Evolutionary conservation across 192 early-diverging fungal species (phyloP).

Genomic region (Phlyctochytrium planicorne): DNA sequence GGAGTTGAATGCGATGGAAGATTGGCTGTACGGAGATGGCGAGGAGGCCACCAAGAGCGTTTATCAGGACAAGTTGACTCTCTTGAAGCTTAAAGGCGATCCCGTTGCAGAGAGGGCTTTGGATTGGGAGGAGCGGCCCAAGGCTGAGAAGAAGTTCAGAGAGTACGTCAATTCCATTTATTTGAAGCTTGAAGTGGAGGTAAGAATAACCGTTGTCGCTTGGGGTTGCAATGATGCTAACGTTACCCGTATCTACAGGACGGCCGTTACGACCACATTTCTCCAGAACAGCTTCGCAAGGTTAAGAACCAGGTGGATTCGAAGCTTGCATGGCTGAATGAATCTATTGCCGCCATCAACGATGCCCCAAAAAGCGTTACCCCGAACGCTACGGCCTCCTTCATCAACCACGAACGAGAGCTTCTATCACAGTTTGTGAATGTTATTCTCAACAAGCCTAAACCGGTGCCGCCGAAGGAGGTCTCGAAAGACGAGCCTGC

Average conservation of each 20-base stretch:
- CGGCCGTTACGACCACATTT: conserved; percentile 86
- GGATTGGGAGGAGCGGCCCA: conserved; percentile 82
- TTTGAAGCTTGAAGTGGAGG: conserved; percentile 63
- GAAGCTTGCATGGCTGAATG: conserved; percentile 87
- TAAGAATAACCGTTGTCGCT: conserved; percentile 7
- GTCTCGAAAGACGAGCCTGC: conserved; percentile 32
- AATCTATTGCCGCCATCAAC: conserved; percentile 72
- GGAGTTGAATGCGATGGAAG: conserved; percentile 76
- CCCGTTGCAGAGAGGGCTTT: conserved; percentile 78
- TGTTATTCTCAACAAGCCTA: conserved; percentile 86
- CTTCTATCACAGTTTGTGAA: conserved; percentile 66
- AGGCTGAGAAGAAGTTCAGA: conserved; percentile 77
- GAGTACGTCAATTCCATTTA: conserved; percentile 74
- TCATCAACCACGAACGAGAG: conserved; percentile 74
- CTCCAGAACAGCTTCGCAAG: conserved; percentile 77
- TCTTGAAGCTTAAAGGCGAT: conserved; percentile 77
- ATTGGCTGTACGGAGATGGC: conserved; percentile 98
- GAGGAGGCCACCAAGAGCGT: conserved; percentile 88
- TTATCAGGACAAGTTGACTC: conserved; percentile 77
- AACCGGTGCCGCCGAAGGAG: conserved; percentile 71
- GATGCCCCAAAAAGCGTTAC: conserved; percentile 71
- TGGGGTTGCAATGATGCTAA: background rate
- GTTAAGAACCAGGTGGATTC: conserved; percentile 72
- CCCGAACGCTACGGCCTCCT: conserved; percentile 64
- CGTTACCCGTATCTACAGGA: conserved; percentile 53